Conservation (phyloP, 306 rosid species). For the Medicago lupulina region DNA sequence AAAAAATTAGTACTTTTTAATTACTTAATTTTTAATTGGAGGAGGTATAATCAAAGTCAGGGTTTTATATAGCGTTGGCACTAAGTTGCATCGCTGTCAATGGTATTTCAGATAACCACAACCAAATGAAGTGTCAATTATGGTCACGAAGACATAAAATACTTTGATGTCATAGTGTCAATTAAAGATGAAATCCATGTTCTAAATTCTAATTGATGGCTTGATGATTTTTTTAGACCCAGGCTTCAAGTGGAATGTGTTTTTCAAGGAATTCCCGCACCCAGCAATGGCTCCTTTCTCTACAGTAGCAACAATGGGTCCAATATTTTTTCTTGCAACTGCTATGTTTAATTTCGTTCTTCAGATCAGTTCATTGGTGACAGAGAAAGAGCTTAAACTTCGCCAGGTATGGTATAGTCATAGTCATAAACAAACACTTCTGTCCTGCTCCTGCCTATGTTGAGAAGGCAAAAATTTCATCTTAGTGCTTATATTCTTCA, state of each 20-base stretch:
- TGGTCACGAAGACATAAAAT: no score
- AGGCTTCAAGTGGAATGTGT: conserved; percentile 72
- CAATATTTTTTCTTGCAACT: conserved; percentile 74
- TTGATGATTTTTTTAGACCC: conserved; percentile 55
- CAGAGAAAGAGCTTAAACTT: conserved; percentile 93
- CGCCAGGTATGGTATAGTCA: conserved; percentile 64
- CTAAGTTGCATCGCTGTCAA: no score
- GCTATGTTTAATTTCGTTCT: conserved; percentile 92
- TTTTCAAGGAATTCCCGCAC: conserved; percentile 81
- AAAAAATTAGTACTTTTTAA: no score
- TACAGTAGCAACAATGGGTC: conserved; percentile 55
- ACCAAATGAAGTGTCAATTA: no score
- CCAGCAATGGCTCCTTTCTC: conserved; percentile 55
- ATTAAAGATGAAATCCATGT: not conserved
- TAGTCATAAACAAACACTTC: no score
- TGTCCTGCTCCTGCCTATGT: not conserved
- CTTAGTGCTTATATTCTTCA: not conserved
- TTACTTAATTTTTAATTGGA: no score
- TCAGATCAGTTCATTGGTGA: conserved; percentile 76
- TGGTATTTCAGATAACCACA: no score
- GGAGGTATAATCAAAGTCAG: no score
- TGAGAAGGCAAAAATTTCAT: conserved; percentile 5
- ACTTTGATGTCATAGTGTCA: no score
- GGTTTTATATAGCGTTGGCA: no score
- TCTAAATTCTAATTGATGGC: not conserved